These are phyloP conservation scores for Fomitopsis serialis DNA, from an alignment of 768 basidiomycete genomes.

Conservation along the genomic window DNA sequence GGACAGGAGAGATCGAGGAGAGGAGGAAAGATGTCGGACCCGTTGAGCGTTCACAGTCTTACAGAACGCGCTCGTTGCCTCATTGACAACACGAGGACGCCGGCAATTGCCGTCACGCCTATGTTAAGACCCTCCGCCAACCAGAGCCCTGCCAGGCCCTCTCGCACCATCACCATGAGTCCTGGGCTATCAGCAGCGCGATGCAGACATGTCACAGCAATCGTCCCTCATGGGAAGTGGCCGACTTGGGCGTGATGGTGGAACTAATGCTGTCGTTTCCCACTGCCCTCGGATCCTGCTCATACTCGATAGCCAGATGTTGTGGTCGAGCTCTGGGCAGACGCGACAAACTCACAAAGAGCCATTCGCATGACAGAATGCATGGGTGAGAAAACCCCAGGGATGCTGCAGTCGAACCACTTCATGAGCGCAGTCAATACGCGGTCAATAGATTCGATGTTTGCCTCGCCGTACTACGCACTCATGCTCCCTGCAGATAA, in stretches of 20 bases:
- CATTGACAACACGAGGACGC: slow-evolving; percentile 9
- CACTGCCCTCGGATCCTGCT: no score
- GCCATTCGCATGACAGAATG: no score
- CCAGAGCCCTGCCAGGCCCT: not conserved
- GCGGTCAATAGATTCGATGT: no score
- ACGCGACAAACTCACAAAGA: no score
- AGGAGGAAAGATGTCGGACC: slow-evolving; percentile 2
- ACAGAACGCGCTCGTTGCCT: slow-evolving; percentile 1
- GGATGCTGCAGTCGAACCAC: no score
- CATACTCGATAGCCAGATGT: no score
- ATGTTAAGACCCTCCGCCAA: not conserved
- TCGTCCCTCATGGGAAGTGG: not conserved
- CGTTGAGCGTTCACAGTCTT: slow-evolving; percentile 4
- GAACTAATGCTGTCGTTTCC: no score
- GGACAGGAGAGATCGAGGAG: slow-evolving; percentile 4
- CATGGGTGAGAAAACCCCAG: no score
- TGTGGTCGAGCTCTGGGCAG: no score
- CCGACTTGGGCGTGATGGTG: not conserved
- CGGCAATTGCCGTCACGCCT: slow-evolving; percentile 2
- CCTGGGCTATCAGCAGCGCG: not conserved
- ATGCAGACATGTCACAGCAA: not conserved
- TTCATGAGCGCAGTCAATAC: no score
- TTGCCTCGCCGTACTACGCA: no score
- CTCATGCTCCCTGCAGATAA: no score
- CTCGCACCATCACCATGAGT: slow-evolving; percentile 3